Base-by-base conservation (phyloP, 441 rosid species). In the Lepidium campestre region DNA sequence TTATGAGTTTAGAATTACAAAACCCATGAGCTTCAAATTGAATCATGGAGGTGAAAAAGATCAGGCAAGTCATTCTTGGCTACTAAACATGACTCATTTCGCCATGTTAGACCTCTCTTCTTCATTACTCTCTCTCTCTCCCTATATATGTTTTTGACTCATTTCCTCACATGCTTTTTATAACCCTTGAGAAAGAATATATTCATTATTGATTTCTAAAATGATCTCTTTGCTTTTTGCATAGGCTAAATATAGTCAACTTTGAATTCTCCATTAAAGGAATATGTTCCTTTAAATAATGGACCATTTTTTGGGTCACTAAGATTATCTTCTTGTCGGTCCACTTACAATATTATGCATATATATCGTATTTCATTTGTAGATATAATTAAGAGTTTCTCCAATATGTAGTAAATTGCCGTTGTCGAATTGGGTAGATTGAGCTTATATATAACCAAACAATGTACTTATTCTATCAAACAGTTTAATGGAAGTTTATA, bases 191-290 rank as follows among this genome's bases (percentile, higher is more conserved):
- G 23, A 52, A 72, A 20, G 76, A 72, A 72, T 72, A 72, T 71
- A 57, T 65, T 49, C 48, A 4, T 57, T 57, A 41, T 41, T 65
- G n/a, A 45, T 62, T 54, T 62, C 42, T 54, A 39, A 48, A 71
- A 11, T 37, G 3, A 48, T 55, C 3, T 35, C 25, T 44, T 63
- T 32, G 3, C 37, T 64, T 62, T 47, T 47, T 20, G 58, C 44
- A 71, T 63, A 58, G 56, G 67, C 68, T 54, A 54, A 19, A 71
- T 46, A 54, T 70, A 14, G 75, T 55, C 75, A 71, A 70, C 75
- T 70, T 48, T 56, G 70, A 40, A 56, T 64, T 20, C 22, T 64
- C 37, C 8, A 20, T 49, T 15, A 49, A 36, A 1, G 10, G 76
- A 58, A 72, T 72, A 65, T 65, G 47, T 57, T 65, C 72, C 48